These are phyloP conservation scores for Paraphoma sp. DNA, from an alignment of 2,329 filamentous ascomycete species.

Conservation along the genomic window DNA sequence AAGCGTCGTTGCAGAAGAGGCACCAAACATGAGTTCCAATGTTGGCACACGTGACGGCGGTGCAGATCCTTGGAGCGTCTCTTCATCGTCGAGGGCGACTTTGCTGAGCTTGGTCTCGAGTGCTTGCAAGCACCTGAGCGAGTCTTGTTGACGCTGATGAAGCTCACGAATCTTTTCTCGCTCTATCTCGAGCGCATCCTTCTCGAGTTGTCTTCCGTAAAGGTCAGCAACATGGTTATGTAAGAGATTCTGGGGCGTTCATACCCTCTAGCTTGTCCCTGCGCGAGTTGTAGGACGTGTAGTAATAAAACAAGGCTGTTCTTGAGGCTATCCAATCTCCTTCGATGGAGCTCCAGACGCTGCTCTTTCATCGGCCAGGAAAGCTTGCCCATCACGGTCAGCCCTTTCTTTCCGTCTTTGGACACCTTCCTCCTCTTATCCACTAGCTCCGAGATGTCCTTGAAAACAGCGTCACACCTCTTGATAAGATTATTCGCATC, in stretches of 20 bases:
- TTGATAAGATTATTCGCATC: constrained; percentile 31
- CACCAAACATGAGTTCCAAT: constrained; percentile 16
- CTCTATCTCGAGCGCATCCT: constrained; percentile 22
- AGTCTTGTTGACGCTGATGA: constrained; percentile 35
- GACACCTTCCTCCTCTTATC: constrained; percentile 21
- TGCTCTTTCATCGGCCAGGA: constrained; percentile 34
- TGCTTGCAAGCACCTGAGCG: constrained; percentile 23
- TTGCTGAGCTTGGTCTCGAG: constrained; percentile 28
- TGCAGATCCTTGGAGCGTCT: constrained; percentile 16
- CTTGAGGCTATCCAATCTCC: constrained; percentile 35
- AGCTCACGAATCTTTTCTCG: constrained; percentile 33
- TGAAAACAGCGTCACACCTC: constrained; percentile 33
- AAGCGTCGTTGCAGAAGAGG: background rate
- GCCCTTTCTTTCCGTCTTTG: constrained; percentile 22
- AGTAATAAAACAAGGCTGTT: constrained; percentile 34
- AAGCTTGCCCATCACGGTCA: constrained; percentile 23
- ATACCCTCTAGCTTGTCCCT: constrained; percentile 27
- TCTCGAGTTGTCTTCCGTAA: constrained; percentile 18
- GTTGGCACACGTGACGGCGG: constrained; percentile 18
- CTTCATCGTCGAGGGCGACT: constrained; percentile 20
- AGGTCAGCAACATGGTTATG: constrained; percentile 1
- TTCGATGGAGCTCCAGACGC: constrained; percentile 28
- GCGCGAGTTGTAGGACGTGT: constrained; percentile 34
- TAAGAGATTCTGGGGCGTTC: background rate
- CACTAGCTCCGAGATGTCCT: constrained; percentile 29